Conservation (phyloP, 192 early-diverging fungal species). For the Geranomyces michiganensis region DNA sequence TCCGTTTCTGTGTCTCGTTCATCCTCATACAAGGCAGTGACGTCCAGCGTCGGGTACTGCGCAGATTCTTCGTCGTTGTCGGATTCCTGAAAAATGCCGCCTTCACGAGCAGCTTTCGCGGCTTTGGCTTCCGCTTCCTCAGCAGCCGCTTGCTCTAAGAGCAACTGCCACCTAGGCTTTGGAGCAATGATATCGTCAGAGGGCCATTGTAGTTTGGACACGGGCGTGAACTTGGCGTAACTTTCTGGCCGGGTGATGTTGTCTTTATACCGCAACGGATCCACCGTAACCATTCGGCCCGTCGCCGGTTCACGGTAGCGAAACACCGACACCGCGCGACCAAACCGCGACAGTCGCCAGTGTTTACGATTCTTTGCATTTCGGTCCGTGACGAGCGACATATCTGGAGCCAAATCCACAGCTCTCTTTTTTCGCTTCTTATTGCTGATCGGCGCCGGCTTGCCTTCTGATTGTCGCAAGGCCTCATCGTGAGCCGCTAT, state of each 20-base stretch:
- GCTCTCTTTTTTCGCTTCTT: conserved; percentile 50
- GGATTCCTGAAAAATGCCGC: conserved; percentile 17
- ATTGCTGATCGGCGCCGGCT: conserved; percentile 24
- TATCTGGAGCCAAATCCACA: conserved; percentile 61
- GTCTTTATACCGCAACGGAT: conserved; percentile 70
- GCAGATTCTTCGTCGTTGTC: conserved; percentile 18
- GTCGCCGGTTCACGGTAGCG: conserved; percentile 54
- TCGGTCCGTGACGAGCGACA: conserved; percentile 71
- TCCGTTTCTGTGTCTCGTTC: conserved; percentile 6
- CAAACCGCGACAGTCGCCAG: conserved; percentile 73
- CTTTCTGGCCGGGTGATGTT: conserved; percentile 62
- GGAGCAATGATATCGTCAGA: conserved; percentile 21
- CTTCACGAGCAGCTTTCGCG: neutral
- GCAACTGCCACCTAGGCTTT: neutral
- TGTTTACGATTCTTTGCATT: conserved; percentile 62
- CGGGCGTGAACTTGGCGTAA: conserved; percentile 32
- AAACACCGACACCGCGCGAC: conserved; percentile 72
- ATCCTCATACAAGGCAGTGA: conserved; percentile 8
- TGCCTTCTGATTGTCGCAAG: conserved; percentile 14
- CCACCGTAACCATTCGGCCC: conserved; percentile 65
- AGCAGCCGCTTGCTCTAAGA: neutral
- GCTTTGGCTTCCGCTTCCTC: conserved; percentile 15
- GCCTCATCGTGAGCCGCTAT: conserved; percentile 37
- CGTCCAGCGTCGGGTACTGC: neutral
- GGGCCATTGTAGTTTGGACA: conserved; percentile 27